Percentiles rank a stretch among this genome's conserved stretches.
Evolutionary conservation across 208 protist species (phyloP).

Genomic region (Wallacemonas rigidus): DNA sequence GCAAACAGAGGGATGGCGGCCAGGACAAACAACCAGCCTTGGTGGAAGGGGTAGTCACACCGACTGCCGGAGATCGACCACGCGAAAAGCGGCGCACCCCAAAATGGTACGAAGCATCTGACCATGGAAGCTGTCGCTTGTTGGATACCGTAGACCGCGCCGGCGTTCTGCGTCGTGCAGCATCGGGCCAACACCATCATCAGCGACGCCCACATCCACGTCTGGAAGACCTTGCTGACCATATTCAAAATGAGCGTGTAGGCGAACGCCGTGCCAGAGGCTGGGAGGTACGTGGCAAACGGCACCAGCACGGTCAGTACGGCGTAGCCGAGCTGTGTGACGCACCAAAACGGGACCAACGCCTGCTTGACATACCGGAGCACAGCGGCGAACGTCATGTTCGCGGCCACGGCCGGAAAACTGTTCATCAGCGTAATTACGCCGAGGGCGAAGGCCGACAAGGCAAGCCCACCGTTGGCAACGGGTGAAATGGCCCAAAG

Average conservation of each 20-base stretch:
- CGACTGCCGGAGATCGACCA: constrained; percentile 54
- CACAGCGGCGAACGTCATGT: constrained; percentile 50
- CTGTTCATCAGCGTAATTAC: constrained; percentile 53
- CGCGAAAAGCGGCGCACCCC: constrained; percentile 73
- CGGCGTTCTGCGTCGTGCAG: constrained; percentile 43
- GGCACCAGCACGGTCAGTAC: constrained; percentile 36
- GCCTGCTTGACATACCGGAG: constrained; percentile 22
- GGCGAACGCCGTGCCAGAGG: constrained; percentile 22
- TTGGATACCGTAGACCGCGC: constrained; percentile 76
- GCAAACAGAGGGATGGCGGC: constrained; percentile 44
- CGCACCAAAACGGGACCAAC: constrained; percentile 49
- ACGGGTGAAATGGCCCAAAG: constrained; percentile 55
- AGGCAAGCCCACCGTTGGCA: constrained; percentile 36
- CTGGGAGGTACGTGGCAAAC: constrained; percentile 25
- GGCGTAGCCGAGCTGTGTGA: constrained; percentile 30
- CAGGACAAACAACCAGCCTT: constrained; percentile 71
- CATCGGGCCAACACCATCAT: constrained; percentile 56
- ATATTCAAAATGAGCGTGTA: constrained; percentile 47
- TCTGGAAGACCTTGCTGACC: constrained; percentile 52
- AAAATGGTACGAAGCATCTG: constrained; percentile 58
- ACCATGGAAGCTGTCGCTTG: constrained; percentile 68
- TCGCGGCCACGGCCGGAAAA: constrained; percentile 47
- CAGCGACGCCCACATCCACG: constrained; percentile 63
- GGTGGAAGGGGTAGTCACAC: constrained; percentile 63
- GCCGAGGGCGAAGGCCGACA: constrained; percentile 31